phyloP scores from a whole-genome alignment of 73 alveolate species.

The Tetrahymena thermophila region DNA sequence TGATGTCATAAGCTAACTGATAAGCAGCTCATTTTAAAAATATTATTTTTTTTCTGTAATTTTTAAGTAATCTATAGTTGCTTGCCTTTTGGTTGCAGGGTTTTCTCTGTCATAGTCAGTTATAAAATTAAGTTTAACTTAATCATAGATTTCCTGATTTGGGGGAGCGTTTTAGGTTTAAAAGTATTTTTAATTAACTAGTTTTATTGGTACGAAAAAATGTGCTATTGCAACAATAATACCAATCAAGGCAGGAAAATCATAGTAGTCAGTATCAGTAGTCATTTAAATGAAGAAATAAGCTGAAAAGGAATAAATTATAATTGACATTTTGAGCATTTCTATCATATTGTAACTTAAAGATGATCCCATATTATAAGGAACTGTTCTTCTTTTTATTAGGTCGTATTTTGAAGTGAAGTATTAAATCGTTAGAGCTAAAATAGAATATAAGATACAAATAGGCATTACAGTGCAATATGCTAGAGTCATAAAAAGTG shows the following conservation, averaged over 20 bases:
- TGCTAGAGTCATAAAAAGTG: not conserved
- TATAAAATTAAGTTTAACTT: constrained; percentile 13
- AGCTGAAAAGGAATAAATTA: not conserved
- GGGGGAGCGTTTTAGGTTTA: not conserved
- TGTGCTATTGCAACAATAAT: not conserved
- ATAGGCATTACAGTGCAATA: not conserved
- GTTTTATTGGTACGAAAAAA: constrained; percentile 38
- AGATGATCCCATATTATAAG: not conserved
- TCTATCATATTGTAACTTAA: not conserved
- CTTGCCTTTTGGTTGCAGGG: constrained; percentile 48
- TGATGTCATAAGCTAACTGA: not conserved
- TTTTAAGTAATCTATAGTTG: constrained; percentile 6
- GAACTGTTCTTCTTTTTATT: not conserved
- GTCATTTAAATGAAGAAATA: not conserved
- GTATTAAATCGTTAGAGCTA: not conserved
- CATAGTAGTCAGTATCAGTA: not conserved
- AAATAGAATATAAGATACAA: not conserved
- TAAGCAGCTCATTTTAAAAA: not conserved
- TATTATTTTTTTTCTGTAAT: not conserved
- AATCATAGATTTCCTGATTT: constrained; percentile 11
- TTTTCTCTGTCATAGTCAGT: constrained; percentile 57
- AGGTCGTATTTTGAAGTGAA: not conserved
- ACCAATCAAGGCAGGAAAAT: not conserved
- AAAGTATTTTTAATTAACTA: not conserved
- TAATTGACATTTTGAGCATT: not conserved